Percentiles rank a stretch among this genome's conserved stretches.
These are phyloP conservation scores for Phaffia rhodozyma DNA, from an alignment of 1,284 basidiomycete species.

Conservation along the genomic window DNA sequence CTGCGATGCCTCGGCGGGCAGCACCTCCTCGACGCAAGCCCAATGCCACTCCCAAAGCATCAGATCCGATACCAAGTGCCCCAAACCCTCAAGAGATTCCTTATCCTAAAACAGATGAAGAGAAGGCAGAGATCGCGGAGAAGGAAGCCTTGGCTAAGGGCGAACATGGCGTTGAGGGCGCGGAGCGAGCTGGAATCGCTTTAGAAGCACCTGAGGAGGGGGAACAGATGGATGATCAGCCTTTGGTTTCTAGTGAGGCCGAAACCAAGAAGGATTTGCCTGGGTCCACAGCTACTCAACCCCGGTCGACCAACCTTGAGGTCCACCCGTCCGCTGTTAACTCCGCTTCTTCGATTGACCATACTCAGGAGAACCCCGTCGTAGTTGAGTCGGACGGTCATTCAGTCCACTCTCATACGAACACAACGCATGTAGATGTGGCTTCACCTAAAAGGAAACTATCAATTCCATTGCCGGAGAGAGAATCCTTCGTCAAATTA, in stretches of 20 bases:
- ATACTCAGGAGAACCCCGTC: background rate
- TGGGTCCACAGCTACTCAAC: background rate
- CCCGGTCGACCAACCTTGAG: background rate
- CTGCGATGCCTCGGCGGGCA: conserved; percentile 21
- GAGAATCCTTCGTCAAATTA: conserved; percentile 12
- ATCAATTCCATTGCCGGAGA: conserved; percentile 14
- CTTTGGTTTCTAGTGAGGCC: background rate
- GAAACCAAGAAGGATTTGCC: background rate
- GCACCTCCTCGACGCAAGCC: conserved; percentile 19
- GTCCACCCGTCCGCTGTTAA: too few relatives aligned
- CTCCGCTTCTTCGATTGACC: background rate
- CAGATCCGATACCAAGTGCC: background rate
- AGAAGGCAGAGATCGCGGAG: background rate
- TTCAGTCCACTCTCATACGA: background rate
- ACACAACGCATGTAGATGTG: background rate
- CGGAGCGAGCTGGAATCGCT: conserved; percentile 11
- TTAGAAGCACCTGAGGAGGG: background rate
- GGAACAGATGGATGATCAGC: conserved; percentile 4
- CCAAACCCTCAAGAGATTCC: conserved; percentile 15
- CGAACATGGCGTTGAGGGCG: conserved; percentile 8
- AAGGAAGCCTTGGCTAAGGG: conserved; percentile 6
- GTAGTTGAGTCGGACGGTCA: background rate
- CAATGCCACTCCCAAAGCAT: background rate
- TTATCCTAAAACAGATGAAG: conserved; percentile 7
- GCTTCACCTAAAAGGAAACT: background rate